Evolutionary conservation across 2,329 filamentous ascomycete genomes (phyloP).

Genomic region (Ceratocystis cubensis): DNA sequence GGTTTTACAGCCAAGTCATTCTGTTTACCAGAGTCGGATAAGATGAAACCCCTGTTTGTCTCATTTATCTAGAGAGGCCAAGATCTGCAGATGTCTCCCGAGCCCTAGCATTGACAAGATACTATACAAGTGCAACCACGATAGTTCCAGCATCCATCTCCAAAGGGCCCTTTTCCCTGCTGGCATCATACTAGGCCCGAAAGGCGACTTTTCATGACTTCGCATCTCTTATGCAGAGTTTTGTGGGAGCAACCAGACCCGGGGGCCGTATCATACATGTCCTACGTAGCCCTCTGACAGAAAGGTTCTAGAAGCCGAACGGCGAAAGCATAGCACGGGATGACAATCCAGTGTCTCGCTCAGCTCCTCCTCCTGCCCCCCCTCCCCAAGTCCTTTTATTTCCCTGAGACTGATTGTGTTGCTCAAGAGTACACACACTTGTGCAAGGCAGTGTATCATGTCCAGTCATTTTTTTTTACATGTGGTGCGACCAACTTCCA

Average conservation of each 20-base stretch:
- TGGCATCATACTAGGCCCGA: not conserved
- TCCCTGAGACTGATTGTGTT: not conserved
- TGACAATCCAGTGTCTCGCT: not conserved
- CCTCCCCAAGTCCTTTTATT: not conserved
- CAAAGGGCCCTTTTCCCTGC: not conserved
- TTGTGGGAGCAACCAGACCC: not conserved
- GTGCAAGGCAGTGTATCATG: not conserved
- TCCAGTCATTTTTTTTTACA: not conserved
- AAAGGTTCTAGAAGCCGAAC: conserved; percentile 2
- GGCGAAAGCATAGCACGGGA: not conserved
- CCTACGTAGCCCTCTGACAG: not conserved
- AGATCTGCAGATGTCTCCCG: not conserved
- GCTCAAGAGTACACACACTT: not conserved
- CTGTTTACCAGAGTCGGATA: not conserved
- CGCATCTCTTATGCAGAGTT: not conserved
- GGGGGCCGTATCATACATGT: not conserved
- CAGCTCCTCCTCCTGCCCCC: not conserved
- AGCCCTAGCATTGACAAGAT: not conserved
- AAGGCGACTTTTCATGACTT: not conserved
- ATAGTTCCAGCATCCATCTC: not conserved
- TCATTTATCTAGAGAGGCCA: not conserved
- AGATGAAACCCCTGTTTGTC: not conserved
- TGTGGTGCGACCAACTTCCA: not conserved
- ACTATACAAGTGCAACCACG: not conserved
- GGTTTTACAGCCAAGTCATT: not conserved